A percentile compares a stretch with the other conserved stretches of the same genome.
Conservation (phyloP, 441 rosid species). For the Corymbia citriodora region DNA sequence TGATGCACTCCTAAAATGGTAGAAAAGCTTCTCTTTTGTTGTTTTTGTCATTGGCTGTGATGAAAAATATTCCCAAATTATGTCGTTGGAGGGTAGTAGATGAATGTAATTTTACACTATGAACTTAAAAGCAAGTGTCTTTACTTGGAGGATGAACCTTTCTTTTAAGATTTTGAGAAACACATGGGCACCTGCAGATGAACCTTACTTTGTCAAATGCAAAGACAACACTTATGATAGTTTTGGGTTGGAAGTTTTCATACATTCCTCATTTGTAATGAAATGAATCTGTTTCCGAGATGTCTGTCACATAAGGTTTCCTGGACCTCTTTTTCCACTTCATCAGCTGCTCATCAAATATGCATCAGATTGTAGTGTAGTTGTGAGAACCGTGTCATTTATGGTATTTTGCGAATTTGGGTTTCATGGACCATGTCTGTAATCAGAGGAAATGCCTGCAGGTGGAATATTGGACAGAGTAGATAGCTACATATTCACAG, state of each 20-base stretch:
- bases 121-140: background rate
- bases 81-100: background rate
- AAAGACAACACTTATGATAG: background rate
- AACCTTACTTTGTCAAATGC: background rate
- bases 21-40: background rate
- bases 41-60: background rate
- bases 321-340: background rate
- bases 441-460: conserved; percentile 10
- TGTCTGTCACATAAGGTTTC: background rate
- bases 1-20: background rate
- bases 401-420: background rate
- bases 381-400: background rate
- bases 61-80: background rate
- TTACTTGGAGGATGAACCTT: background rate
- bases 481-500: conserved; percentile 93
- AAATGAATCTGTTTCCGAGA: background rate
- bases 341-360: background rate
- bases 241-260: background rate
- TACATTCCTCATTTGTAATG: background rate
- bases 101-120: background rate
- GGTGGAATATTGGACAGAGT: conserved; percentile 92
- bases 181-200: background rate
- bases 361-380: background rate
- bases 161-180: background rate
- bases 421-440: background rate